These are phyloP conservation scores for Leucoagaricus sp. DNA, from an alignment of 1,284 basidiomycete genomes.

Conservation along the genomic window DNA sequence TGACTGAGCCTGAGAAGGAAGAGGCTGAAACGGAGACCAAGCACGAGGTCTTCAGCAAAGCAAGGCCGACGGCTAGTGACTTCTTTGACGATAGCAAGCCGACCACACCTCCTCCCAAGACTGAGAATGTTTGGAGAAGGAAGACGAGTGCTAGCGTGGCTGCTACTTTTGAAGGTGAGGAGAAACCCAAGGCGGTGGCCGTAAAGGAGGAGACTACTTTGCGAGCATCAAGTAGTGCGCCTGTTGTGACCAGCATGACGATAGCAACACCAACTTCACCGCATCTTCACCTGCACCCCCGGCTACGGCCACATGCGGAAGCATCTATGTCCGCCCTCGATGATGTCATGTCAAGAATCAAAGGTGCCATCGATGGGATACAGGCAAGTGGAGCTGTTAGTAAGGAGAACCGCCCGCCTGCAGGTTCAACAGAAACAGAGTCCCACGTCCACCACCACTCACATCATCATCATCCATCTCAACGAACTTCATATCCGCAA, in stretches of 20 bases:
- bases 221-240: not conserved
- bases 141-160: conserved; percentile 1
- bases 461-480: not conserved
- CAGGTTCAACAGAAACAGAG: conserved; percentile 12
- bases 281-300: not conserved
- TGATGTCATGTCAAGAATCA: conserved; percentile 87
- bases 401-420: conserved; percentile 26
- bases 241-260: conserved; percentile 20
- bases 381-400: conserved; percentile 39
- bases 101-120: not conserved
- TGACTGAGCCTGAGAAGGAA: not conserved
- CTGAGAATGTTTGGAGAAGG: conserved; percentile 5
- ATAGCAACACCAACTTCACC: not conserved
- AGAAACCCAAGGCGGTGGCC: not conserved
- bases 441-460: conserved; percentile 4
- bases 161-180: not conserved
- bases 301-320: conserved; percentile 46
- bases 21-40: conserved; percentile 9
- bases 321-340: conserved; percentile 77
- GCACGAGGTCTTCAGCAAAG: conserved; percentile 11
- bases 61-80: conserved; percentile 62
- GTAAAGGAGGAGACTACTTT: conserved; percentile 4
- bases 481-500: not conserved
- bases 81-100: conserved; percentile 56
- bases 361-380: conserved; percentile 79